Conservation (phyloP, 148 eudicot species). For the Vaccinium macrocarpon region DNA sequence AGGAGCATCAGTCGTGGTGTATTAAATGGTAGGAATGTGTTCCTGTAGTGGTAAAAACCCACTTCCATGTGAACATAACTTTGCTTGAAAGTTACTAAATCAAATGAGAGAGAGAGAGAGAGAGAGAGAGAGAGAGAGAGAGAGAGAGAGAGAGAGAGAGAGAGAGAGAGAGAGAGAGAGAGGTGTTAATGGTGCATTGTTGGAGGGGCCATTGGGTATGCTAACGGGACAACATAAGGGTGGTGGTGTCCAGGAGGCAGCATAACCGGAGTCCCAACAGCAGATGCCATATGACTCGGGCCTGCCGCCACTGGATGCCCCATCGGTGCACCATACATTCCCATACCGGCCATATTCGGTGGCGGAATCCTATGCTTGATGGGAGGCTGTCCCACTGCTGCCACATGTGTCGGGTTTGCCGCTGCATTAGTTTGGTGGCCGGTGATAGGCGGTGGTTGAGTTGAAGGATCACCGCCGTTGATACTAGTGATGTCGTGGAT, state of each 20-base stretch:
- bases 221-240: conserved; percentile 63
- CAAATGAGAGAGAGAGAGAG: not conserved
- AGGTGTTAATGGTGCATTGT: conserved; percentile 58
- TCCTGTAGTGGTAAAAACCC: not conserved
- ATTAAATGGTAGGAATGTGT: not conserved
- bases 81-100: not conserved
- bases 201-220: conserved; percentile 81
- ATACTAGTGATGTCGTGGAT: conserved; percentile 81
- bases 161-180: not conserved
- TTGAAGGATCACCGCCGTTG: conserved; percentile 49
- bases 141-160: not conserved
- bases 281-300: conserved; percentile 63
- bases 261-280: conserved; percentile 87
- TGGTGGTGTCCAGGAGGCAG: conserved; percentile 59
- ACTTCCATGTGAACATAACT: not conserved
- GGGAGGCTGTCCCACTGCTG: conserved; percentile 27
- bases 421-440: conserved; percentile 43
- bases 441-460: conserved; percentile 64
- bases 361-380: conserved; percentile 40
- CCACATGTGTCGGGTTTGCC: conserved; percentile 28
- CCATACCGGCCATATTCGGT: conserved; percentile 52
- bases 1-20: not conserved
- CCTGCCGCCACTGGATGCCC: conserved; percentile 65
- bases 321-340: conserved; percentile 75
- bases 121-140: not conserved